These are phyloP conservation scores for Colletotrichum eremochloae DNA, from an alignment of 2,329 filamentous ascomycete species.

Conservation along the genomic window DNA sequence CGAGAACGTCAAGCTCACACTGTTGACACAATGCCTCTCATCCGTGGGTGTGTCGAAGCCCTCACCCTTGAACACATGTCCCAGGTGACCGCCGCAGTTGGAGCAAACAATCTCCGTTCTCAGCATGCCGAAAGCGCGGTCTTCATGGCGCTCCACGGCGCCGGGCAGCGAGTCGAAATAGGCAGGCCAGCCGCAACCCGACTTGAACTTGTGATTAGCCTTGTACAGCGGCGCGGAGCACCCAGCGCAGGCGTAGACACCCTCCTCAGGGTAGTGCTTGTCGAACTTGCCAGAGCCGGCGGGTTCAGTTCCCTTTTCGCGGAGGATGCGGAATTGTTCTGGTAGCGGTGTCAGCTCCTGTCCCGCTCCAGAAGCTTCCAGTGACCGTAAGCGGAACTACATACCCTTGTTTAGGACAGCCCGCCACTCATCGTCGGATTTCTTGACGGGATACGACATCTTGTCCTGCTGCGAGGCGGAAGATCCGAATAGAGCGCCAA, in stretches of 20 bases:
- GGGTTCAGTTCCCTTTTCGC: slow-evolving; percentile 90
- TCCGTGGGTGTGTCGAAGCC: slow-evolving; percentile 88
- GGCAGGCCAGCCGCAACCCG: slow-evolving; percentile 96
- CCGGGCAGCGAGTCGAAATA: slow-evolving; percentile 97
- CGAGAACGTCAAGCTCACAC: slow-evolving; percentile 87
- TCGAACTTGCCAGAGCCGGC: slow-evolving; percentile 87
- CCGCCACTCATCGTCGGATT: slow-evolving; percentile 87
- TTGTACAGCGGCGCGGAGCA: slow-evolving; percentile 92
- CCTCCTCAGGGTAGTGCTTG: slow-evolving; percentile 82
- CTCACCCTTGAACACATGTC: slow-evolving; percentile 93
- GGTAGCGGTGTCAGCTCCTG: slow-evolving; percentile 36
- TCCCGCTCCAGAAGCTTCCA: background rate
- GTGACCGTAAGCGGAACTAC: background rate
- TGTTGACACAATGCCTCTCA: slow-evolving; percentile 98
- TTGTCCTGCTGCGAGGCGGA: slow-evolving; percentile 67
- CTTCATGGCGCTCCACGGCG: slow-evolving; percentile 85
- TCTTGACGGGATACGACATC: slow-evolving; percentile 85
- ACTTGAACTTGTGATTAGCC: slow-evolving; percentile 94
- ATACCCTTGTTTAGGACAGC: slow-evolving; percentile 77
- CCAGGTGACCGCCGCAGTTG: slow-evolving; percentile 93
- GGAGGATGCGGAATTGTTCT: slow-evolving; percentile 97
- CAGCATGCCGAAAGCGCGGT: slow-evolving; percentile 82
- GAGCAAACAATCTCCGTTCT: slow-evolving; percentile 94
- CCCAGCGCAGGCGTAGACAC: slow-evolving; percentile 88
- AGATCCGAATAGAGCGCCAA: slow-evolving; percentile 81